Evolutionary conservation across 345 rosid species (phyloP).

Genomic region (Salix viminalis): DNA sequence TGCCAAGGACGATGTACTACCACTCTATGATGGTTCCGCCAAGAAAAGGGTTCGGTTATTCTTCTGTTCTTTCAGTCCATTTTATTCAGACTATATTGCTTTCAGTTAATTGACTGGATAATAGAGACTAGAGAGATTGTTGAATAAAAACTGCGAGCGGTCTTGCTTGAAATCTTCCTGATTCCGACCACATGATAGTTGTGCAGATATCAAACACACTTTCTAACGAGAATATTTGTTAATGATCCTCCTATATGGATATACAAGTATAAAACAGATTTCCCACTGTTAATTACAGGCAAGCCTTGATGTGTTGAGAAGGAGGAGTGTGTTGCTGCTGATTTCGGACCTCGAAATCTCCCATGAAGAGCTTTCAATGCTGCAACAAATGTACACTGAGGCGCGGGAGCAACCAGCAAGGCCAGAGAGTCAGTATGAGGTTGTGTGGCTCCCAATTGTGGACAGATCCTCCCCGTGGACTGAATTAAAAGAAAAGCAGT

Average conservation of each 20-base stretch:
- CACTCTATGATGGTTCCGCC: conserved; percentile 31
- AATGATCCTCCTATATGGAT: neutral
- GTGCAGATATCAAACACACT: too few relatives aligned
- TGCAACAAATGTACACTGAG: conserved; percentile 51
- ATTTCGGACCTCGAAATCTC: conserved; percentile 65
- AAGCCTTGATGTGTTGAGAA: conserved; percentile 57
- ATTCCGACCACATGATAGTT: too few relatives aligned
- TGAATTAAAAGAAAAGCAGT: conserved; percentile 41
- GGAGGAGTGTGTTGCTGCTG: conserved; percentile 62
- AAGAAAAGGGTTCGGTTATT: conserved; percentile 26
- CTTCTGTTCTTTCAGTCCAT: neutral
- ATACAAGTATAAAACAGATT: neutral
- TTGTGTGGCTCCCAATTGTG: conserved; percentile 74
- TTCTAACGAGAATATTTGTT: neutral
- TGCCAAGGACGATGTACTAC: conserved; percentile 38
- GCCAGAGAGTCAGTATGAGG: conserved; percentile 54
- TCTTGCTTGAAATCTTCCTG: too few relatives aligned
- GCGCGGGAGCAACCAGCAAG: conserved; percentile 36
- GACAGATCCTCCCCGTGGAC: conserved; percentile 42
- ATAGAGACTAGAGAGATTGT: too few relatives aligned
- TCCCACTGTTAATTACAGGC: conserved; percentile 36
- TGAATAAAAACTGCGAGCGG: too few relatives aligned
- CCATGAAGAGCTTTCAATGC: conserved; percentile 45
- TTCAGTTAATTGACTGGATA: neutral
- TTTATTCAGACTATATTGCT: neutral